phyloP scores from a whole-genome alignment of 139 green algal species.

The Pycnococcus provasolii region DNA sequence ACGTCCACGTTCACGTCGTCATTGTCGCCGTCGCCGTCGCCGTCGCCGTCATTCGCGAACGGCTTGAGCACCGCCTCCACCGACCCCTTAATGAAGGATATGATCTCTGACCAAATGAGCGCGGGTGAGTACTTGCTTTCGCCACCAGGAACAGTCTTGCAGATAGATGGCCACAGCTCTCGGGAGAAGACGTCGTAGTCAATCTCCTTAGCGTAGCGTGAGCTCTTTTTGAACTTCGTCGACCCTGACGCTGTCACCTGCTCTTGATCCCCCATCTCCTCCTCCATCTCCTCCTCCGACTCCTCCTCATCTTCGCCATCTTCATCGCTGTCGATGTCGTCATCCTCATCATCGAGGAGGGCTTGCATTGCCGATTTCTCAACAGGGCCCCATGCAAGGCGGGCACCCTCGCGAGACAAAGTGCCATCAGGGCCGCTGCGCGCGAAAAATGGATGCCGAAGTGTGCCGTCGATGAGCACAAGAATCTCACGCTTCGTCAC shows the following conservation, averaged over 20 bases:
- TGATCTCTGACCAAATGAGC: conserved; percentile 49
- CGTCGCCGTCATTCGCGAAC: too few relatives aligned
- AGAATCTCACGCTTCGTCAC: conserved; percentile 46
- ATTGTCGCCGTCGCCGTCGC: too few relatives aligned
- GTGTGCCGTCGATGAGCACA: conserved; percentile 49
- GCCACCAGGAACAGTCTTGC: too few relatives aligned
- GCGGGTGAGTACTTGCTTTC: conserved; percentile 7
- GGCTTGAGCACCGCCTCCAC: conserved; percentile 40
- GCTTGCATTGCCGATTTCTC: neutral
- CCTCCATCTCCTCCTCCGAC: conserved; percentile 33
- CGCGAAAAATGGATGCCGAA: conserved; percentile 52
- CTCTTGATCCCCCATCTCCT: conserved; percentile 27
- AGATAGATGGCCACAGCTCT: conserved; percentile 37
- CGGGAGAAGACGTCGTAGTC: conserved; percentile 30
- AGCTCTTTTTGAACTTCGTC: neutral
- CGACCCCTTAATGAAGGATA: conserved; percentile 63
- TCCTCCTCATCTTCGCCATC: conserved; percentile 2
- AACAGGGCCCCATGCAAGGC: neutral
- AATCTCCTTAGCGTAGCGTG: neutral
- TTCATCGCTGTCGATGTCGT: conserved; percentile 12
- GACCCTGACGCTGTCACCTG: neutral
- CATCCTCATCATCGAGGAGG: conserved; percentile 34
- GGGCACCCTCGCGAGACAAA: neutral
- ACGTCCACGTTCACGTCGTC: too few relatives aligned
- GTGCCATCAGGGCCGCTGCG: neutral